Base-by-base conservation (phyloP, 192 early-diverging fungal species). In the Podila minutissima region DNA sequence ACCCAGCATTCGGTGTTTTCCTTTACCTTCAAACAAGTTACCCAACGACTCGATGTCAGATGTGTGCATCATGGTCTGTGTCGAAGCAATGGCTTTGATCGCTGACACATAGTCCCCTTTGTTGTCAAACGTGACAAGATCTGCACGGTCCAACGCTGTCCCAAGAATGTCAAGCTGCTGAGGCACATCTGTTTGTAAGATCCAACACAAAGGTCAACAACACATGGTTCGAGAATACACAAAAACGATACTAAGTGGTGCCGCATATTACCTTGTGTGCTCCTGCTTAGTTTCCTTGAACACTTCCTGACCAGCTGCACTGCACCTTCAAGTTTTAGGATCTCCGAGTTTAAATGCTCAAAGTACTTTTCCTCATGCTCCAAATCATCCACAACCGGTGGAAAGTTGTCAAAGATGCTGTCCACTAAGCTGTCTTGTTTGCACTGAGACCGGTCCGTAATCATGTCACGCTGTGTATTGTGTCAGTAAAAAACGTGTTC, bases 281-380 rank as follows among this genome's bases (percentile, higher is more conserved):
- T 62, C 10, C 66, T 41, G 32, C 74, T 65, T n/a, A 84, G 49
- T 24, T 72, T 69, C 53, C 74, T 38, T 13, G 74, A 66, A 26
- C 33, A 58, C 10, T 69, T 57, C 29, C 84, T 35, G 2, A 67
- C 63, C 22, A 64, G 35, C 29, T 64, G 67, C 31, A 86, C 75
- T 1, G 76, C 82, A 5, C 64, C 64, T 13, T 66, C 69, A 12
- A 86, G 55, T 3, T 72, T 83, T 7, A 71, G 26, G 38, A 88
- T 81, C 20, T 82, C 70, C 4, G 74, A 64, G 66, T 78, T 69
- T 20, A 83, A 51, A 66, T 83, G 73, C 12, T 70, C 64, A 49
- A 88, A 83, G 49, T 82, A 88, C 3, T 69, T 82, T n/a, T 82
- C 85, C 31, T 88, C 85, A 26, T 84, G 77, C 37, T 82, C 66